These are phyloP conservation scores for Ogataea dorogensis DNA, from an alignment of 805 yeast genomes.

Conservation along the genomic window DNA sequence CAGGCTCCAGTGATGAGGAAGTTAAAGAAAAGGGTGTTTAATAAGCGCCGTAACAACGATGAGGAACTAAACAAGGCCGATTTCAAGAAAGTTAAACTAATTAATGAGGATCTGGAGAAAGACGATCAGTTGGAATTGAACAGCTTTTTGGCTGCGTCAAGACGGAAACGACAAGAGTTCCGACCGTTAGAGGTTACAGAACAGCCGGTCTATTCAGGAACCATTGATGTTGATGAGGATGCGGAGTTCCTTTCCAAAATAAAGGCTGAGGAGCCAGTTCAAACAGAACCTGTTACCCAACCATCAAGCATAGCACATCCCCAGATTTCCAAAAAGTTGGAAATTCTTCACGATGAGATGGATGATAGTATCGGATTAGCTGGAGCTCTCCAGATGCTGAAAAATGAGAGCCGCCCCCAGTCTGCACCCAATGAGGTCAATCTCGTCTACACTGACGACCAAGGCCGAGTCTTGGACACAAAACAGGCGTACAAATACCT, in stretches of 20 bases:
- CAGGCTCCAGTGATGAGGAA: slow-evolving; percentile 19
- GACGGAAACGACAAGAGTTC: slow-evolving; percentile 29
- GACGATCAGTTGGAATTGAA: slow-evolving; percentile 29
- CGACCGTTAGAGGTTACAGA: slow-evolving; percentile 3
- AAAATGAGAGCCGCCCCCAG: slow-evolving; percentile 10
- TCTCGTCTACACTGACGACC: slow-evolving; percentile 60
- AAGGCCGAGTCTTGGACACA: slow-evolving; percentile 55
- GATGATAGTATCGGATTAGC: slow-evolving; percentile 34
- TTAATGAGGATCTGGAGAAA: slow-evolving; percentile 26
- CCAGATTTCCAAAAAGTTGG: slow-evolving; percentile 8
- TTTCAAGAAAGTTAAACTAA: slow-evolving; percentile 29
- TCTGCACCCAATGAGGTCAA: slow-evolving; percentile 39
- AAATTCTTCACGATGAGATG: slow-evolving; percentile 16
- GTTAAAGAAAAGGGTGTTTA: slow-evolving; percentile 11
- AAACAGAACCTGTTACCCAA: too few relatives aligned
- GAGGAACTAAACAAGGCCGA: slow-evolving; percentile 20
- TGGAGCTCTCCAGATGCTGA: slow-evolving; percentile 35
- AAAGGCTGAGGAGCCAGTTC: slow-evolving; percentile 17
- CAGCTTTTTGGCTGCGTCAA: slow-evolving; percentile 29
- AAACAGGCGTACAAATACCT: slow-evolving; percentile 76
- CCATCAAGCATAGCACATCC: too few relatives aligned
- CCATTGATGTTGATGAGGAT: too few relatives aligned
- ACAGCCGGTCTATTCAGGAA: too few relatives aligned
- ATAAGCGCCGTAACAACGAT: slow-evolving; percentile 22
- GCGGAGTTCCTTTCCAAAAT: slow-evolving; percentile 35